phyloP scores from a whole-genome alignment of 495 filamentous ascomycete genomes.

The Neurospora sp. region DNA sequence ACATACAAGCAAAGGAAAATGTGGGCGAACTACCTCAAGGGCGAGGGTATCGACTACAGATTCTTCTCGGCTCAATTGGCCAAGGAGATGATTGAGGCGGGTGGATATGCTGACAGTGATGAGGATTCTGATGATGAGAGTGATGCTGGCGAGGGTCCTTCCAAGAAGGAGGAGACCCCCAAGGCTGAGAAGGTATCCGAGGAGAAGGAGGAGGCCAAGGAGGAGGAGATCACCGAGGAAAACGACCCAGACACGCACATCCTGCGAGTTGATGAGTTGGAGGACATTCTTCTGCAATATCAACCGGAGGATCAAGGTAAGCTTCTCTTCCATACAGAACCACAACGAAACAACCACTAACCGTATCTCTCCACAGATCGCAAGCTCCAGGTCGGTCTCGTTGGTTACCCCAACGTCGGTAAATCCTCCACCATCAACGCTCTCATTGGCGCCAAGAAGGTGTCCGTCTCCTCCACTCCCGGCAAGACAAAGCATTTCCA shows the following conservation, averaged over 20 bases:
- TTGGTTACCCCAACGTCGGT: constrained; percentile 98
- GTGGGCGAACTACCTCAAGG: constrained; percentile 86
- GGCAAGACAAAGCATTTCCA: constrained; percentile 99
- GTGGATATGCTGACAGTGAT: constrained; percentile 36
- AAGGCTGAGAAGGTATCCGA: constrained; percentile 33
- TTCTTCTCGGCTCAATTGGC: constrained; percentile 95
- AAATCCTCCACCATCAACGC: constrained; percentile 99
- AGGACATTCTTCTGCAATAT: constrained; percentile 75
- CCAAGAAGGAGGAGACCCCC: constrained; percentile 11
- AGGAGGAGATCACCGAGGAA: constrained; percentile 18
- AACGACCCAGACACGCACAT: constrained; percentile 63
- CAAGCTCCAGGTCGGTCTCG: constrained; percentile 84
- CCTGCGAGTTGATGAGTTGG: constrained; percentile 82
- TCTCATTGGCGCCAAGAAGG: constrained; percentile 93
- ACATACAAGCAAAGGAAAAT: constrained; percentile 68
- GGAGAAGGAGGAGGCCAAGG: constrained; percentile 25
- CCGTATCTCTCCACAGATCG: constrained; percentile 26
- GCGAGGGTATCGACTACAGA: constrained; percentile 70
- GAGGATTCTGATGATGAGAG: constrained; percentile 15
- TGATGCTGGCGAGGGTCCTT: constrained; percentile 24
- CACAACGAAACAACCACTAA: background rate
- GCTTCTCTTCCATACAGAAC: background rate
- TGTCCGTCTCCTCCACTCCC: constrained; percentile 93
- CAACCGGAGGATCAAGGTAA: constrained; percentile 48
- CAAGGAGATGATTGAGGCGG: constrained; percentile 73